Conservation (phyloP, 78 protist genomes). For the Dictyostelium brefeldianum region DNA sequence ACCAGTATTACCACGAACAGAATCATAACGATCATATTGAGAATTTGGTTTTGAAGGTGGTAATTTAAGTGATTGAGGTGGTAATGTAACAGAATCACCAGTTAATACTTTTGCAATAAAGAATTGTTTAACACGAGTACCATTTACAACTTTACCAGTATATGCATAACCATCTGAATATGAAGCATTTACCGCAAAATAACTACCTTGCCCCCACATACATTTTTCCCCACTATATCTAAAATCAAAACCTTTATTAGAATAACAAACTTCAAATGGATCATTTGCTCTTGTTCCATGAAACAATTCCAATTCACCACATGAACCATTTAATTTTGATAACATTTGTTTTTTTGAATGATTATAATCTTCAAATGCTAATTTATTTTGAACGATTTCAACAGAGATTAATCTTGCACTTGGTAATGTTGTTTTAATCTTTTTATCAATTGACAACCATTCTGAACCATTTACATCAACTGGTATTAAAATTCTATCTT, state of each 20-base stretch:
- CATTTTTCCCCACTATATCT: not conserved
- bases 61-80: not conserved
- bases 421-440: not conserved
- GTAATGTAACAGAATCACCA: not conserved
- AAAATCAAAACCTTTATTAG: not conserved
- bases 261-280: not conserved
- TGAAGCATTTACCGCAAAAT: constrained; percentile 20
- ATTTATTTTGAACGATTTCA: constrained; percentile 18
- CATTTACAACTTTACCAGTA: not conserved
- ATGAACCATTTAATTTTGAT: not conserved
- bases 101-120: constrained; percentile 24
- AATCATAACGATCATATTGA: not conserved
- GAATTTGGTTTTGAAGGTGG: not conserved
- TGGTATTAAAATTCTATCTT: not conserved
- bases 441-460: not conserved
- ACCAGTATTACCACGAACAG: not conserved
- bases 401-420: not conserved
- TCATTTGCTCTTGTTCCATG: not conserved
- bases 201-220: constrained; percentile 21
- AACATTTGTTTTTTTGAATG: not conserved
- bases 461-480: not conserved
- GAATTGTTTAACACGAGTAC: not conserved
- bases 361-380: not conserved
- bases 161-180: not conserved
- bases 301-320: not conserved